A percentile compares a stretch with the other conserved stretches of the same genome.
phyloP scores from a whole-genome alignment of 2,329 filamentous ascomycete genomes.

The Alternaria triticimaculans region DNA sequence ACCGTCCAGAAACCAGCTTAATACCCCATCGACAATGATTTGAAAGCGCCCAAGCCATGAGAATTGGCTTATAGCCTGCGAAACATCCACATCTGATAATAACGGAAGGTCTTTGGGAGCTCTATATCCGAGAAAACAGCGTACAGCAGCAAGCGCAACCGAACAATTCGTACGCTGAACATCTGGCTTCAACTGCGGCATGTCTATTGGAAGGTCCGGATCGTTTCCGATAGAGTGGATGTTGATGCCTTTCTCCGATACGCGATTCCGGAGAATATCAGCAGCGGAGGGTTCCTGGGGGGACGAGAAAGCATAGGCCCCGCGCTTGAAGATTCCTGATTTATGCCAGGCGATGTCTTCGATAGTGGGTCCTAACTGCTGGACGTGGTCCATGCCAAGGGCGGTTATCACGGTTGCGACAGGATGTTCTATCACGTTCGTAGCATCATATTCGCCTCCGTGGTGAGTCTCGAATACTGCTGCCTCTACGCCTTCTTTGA shows the following conservation, averaged over 20 bases:
- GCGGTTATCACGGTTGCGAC: conserved; percentile 67
- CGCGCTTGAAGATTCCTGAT: conserved; percentile 71
- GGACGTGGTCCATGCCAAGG: conserved; percentile 74
- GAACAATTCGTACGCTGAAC: conserved; percentile 20
- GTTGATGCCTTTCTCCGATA: conserved; percentile 16
- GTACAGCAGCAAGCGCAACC: conserved; percentile 13
- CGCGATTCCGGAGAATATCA: conserved; percentile 15
- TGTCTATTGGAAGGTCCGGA: conserved; percentile 10
- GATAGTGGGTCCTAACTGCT: conserved; percentile 66
- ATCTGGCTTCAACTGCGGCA: conserved; percentile 10
- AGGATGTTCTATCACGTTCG: conserved; percentile 68
- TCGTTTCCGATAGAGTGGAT: conserved; percentile 16
- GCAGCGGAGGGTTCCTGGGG: conserved; percentile 12
- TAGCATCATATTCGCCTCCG: conserved; percentile 63
- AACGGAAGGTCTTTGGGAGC: background rate
- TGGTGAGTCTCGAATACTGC: conserved; percentile 63
- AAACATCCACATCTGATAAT: background rate
- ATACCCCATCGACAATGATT: background rate
- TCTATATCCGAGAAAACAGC: background rate
- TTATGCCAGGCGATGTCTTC: conserved; percentile 77
- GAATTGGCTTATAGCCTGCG: background rate
- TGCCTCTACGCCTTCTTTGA: conserved; percentile 62
- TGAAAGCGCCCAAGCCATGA: background rate
- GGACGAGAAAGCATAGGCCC: conserved; percentile 57
- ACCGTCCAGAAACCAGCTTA: conserved; percentile 18